These are phyloP conservation scores for Luffa aegyptiaca DNA, from an alignment of 306 rosid species.

Conservation along the genomic window DNA sequence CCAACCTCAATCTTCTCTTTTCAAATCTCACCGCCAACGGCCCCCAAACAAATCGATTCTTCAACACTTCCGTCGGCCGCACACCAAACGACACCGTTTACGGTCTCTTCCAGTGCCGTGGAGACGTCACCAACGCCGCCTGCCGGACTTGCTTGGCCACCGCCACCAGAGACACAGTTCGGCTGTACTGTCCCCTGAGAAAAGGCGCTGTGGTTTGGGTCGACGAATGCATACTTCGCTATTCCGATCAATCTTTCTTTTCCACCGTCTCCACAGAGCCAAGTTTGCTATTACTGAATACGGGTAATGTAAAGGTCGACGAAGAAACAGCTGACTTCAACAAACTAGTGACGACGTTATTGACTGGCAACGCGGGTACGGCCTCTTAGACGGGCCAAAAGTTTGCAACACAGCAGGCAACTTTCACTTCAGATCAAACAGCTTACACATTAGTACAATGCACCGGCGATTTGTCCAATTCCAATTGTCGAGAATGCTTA, in stretches of 20 bases:
- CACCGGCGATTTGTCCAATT: conserved; percentile 11
- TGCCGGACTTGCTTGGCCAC: conserved; percentile 1
- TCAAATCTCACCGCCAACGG: conserved; percentile 31
- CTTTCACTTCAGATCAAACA: not conserved
- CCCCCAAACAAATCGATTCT: no score
- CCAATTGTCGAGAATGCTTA: conserved; percentile 12
- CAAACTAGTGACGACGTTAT: no score
- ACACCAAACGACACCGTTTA: not conserved
- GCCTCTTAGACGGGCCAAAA: not conserved
- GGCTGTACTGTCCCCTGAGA: not conserved
- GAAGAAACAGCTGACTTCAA: no score
- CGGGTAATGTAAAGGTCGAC: not conserved
- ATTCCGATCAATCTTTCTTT: conserved; percentile 14
- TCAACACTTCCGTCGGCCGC: conserved; percentile 2
- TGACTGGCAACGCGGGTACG: no score
- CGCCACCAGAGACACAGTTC: not conserved
- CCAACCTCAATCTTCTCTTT: conserved; percentile 30
- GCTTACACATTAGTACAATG: conserved; percentile 21
- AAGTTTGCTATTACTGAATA: fast-evolving
- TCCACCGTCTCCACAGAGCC: not conserved
- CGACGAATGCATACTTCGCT: conserved; percentile 19
- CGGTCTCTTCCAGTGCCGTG: conserved; percentile 19
- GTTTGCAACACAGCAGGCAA: not conserved
- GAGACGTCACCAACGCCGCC: conserved; percentile 8
- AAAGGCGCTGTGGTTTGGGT: conserved; percentile 12